These are phyloP conservation scores for Coniochaeta pulveracea DNA, from an alignment of 2,329 filamentous ascomycete genomes.

Conservation along the genomic window DNA sequence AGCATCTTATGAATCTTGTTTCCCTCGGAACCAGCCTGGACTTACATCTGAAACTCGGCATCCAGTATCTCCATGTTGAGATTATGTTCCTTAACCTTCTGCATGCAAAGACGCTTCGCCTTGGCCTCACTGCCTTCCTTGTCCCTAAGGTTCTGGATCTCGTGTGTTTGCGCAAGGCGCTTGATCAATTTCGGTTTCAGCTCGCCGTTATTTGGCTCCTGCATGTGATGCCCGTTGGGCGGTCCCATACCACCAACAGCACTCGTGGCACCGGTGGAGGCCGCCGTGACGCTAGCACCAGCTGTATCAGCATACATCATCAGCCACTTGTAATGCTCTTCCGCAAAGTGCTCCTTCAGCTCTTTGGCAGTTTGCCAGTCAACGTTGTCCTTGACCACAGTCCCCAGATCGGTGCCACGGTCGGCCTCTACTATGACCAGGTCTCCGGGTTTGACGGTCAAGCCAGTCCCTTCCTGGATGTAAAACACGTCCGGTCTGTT, in stretches of 20 bases:
- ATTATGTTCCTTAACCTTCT: conserved; percentile 89
- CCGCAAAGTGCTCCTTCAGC: conserved; percentile 79
- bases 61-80: conserved; percentile 98
- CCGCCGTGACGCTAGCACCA: conserved; percentile 51
- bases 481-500: conserved; percentile 93
- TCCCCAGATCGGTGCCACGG: conserved; percentile 88
- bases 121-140: conserved; percentile 98
- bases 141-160: conserved; percentile 78
- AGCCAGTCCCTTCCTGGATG: conserved; percentile 86
- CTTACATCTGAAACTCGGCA: conserved; percentile 96
- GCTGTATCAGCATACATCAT: conserved; percentile 87
- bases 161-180: conserved; percentile 80
- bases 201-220: conserved; percentile 61
- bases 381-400: conserved; percentile 79
- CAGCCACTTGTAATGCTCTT: conserved; percentile 95
- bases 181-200: conserved; percentile 96
- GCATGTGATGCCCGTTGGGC: conserved; percentile 59
- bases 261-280: conserved; percentile 52
- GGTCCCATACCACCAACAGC: conserved; percentile 71
- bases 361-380: conserved; percentile 82
- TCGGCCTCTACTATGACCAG: conserved; percentile 97
- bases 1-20: too few species aligned
- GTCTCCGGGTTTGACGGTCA: conserved; percentile 83
- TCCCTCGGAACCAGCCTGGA: conserved; percentile 11
- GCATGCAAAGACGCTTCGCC: conserved; percentile 90